A percentile compares a stretch with the other conserved stretches of the same genome.
Evolutionary conservation across 2,329 filamentous ascomycete species (phyloP).

Genomic region (Sclerotinia sclerotiorum): DNA sequence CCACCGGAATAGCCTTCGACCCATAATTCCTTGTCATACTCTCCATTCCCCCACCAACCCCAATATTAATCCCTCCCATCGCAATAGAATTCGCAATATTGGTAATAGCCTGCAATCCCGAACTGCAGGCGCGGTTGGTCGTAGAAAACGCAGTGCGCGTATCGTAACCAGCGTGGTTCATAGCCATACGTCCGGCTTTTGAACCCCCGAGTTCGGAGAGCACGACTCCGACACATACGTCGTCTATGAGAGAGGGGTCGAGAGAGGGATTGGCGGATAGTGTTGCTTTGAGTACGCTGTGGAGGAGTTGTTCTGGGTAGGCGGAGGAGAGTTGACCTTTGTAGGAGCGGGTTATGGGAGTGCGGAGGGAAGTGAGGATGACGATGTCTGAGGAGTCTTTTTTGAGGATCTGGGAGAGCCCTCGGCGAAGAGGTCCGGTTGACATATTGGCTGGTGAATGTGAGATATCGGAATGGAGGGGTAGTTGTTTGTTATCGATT

Average conservation of each 20-base stretch:
- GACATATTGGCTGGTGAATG: slow-evolving; percentile 16
- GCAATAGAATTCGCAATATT: slow-evolving; percentile 72
- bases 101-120: slow-evolving; percentile 74
- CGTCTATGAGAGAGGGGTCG: slow-evolving; percentile 68
- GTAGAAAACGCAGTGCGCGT: slow-evolving; percentile 76
- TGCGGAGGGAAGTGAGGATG: slow-evolving; percentile 86
- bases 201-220: slow-evolving; percentile 86
- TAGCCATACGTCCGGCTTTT: slow-evolving; percentile 88
- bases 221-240: slow-evolving; percentile 84
- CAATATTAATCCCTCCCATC: slow-evolving; percentile 68
- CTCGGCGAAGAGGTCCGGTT: slow-evolving; percentile 52
- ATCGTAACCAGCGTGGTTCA: slow-evolving; percentile 78
- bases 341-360: slow-evolving; percentile 79
- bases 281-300: slow-evolving; percentile 64
- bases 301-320: slow-evolving; percentile 86
- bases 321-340: slow-evolving; percentile 83
- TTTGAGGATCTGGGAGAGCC: slow-evolving; percentile 72
- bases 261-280: slow-evolving; percentile 71
- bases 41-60: slow-evolving; percentile 89
- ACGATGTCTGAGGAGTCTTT: slow-evolving; percentile 82
- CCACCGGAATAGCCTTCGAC: slow-evolving; percentile 75
- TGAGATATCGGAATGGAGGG: slow-evolving; percentile 3
- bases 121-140: slow-evolving; percentile 83
- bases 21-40: slow-evolving; percentile 95
- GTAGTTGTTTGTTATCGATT: not conserved